Evolutionary conservation across 1,284 basidiomycete genomes (phyloP), one percentile per base, ranked within the genome.

Genomic region (Pseudozyma pruni): DNA sequence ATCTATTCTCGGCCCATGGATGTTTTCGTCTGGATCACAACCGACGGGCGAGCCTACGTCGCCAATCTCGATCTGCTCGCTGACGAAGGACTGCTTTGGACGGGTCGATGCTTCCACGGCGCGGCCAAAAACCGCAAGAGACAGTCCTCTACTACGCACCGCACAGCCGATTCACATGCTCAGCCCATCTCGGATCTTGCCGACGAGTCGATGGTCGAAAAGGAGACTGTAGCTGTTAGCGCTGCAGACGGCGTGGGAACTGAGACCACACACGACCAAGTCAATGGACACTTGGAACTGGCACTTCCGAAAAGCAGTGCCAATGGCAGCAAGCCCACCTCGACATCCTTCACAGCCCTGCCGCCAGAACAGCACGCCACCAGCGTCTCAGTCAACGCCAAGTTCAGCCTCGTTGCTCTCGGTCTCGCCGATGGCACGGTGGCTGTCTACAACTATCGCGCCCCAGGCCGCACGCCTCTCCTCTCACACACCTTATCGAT

Each of bases 401-500:
- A 89, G 72, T 93, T 97, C 78, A 94, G 92, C 27, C 82, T 95
- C 45, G 86, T 93, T 40, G 92, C 93, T 1, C 85, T 94, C 19
- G 94, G 94, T 2, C 90, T 90, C 13, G 84, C 86, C 20, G 87
- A 89, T 89, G 82, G 81, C 7, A 77, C 72, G 8, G 58, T 80
- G n/a, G 51, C 71, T 3, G 56, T 81, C 17, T 83, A 79, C 56
- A 72, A 66, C 35, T 77, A 70, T 38, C 74, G 76, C 16, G 66
- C 74, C 2, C 68, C 71, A 0, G 66, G 64, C 13, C 60, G 60
- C 9, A 66, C 70, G 13, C 73, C 63, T 8, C 34, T 58, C 8
- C 58, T 63, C 17, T 83, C 81, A 4, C 83, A 84, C 40, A 57
- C 61, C 10, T 67, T 83, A 17, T 75, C 75, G 10, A 61, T 84